phyloP scores from a whole-genome alignment of 192 early-diverging fungal genomes.

The Spizellomyces punctatus region DNA sequence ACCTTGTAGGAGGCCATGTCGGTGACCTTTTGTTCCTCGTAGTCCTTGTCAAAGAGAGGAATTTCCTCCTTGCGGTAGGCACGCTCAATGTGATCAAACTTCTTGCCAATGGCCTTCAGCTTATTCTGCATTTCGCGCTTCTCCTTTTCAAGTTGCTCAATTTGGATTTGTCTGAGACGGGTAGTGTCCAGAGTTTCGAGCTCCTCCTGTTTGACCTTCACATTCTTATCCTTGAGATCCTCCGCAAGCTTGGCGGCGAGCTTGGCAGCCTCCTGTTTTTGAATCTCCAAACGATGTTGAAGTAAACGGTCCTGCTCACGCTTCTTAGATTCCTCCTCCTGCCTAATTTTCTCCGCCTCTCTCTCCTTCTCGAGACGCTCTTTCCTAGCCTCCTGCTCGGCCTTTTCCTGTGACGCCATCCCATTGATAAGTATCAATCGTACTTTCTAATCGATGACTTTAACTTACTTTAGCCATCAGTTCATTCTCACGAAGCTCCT shows the following conservation, averaged over 20 bases:
- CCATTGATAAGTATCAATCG: background rate
- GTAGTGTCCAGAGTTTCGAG: constrained; percentile 81
- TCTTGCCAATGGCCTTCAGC: constrained; percentile 73
- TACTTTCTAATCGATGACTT: background rate
- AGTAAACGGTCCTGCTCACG: constrained; percentile 81
- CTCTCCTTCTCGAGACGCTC: constrained; percentile 74
- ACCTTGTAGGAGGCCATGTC: constrained; percentile 81
- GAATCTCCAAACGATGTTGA: constrained; percentile 78
- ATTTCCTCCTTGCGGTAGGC: constrained; percentile 91
- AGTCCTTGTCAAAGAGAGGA: constrained; percentile 87
- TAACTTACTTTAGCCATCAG: constrained; percentile 27
- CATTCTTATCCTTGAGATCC: constrained; percentile 51
- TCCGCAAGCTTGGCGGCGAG: constrained; percentile 72
- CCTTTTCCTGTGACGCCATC: constrained; percentile 31
- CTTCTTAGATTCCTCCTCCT: constrained; percentile 81
- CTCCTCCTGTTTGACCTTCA: constrained; percentile 63
- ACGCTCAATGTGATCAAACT: constrained; percentile 89
- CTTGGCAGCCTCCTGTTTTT: constrained; percentile 80
- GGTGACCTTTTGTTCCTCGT: constrained; percentile 82
- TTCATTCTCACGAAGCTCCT: constrained; percentile 69
- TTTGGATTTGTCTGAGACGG: constrained; percentile 79
- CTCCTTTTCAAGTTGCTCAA: constrained; percentile 90
- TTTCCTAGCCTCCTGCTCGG: constrained; percentile 42
- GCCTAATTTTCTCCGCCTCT: constrained; percentile 78
- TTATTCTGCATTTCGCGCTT: constrained; percentile 76